A percentile compares a stretch with the other conserved stretches of the same genome.
phyloP scores from a whole-genome alignment of 306 rosid species.

The Medicago truncatula region MtrunA17r5.0-ANR NC_053046.1:12235501-12236000 shows the following conservation, averaged over 20 bases:
- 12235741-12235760: not conserved
- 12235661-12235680: not conserved
- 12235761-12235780: too few species aligned
- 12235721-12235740: not conserved
- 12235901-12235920: too few species aligned
- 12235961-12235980: too few species aligned
- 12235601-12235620: not conserved
- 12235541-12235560: slow-evolving; percentile 29
- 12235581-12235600: not conserved
- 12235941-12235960: too few species aligned
- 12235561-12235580: not conserved
- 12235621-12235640: not conserved
- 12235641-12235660: slow-evolving; percentile 8
- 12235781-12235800: too few species aligned
- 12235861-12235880: too few species aligned
- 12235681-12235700: slow-evolving; percentile 6
- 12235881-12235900: too few species aligned
- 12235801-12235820: too few species aligned
- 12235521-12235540: not conserved
- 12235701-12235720: not conserved
- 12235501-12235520: not conserved
- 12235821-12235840: too few species aligned
- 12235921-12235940: too few species aligned
- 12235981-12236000: too few species aligned
- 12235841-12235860: too few species aligned